Percentiles rank a stretch among this genome's conserved stretches.
Conservation (phyloP, 306 rosid species). For the Clitoria ternatea region DNA sequence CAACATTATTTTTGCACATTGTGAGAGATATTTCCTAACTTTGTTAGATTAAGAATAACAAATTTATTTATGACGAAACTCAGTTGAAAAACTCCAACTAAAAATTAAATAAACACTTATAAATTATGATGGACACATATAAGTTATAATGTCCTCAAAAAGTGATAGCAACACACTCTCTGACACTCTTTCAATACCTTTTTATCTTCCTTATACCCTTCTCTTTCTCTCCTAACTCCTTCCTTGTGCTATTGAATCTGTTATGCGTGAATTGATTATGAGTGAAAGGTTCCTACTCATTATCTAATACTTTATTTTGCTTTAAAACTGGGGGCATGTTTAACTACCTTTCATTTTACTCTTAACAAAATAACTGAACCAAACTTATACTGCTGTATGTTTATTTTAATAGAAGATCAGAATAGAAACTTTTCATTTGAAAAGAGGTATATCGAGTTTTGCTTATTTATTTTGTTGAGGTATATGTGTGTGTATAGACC, state of each 20-base stretch:
- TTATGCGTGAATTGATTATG: neutral
- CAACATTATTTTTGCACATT: too few species aligned
- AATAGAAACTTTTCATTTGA: neutral
- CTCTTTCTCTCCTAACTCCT: neutral
- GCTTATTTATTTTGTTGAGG: neutral
- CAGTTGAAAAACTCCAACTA: too few species aligned
- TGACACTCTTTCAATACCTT: too few species aligned
- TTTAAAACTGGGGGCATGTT: neutral
- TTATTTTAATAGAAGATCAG: neutral
- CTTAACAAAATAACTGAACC: slow-evolving; percentile 1
- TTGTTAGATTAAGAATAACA: too few species aligned
- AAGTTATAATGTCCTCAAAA: too few species aligned
- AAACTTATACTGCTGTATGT: neutral
- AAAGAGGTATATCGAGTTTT: neutral
- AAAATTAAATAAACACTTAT: too few species aligned
- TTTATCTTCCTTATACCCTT: neutral
- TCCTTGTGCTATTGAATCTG: neutral
- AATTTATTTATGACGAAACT: too few species aligned
- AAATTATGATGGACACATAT: too few species aligned
- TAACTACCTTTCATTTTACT: neutral
- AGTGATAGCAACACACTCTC: too few species aligned
- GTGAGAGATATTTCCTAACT: too few species aligned
- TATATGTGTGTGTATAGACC: neutral
- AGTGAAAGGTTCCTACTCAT: neutral
- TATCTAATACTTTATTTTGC: too few species aligned